Conservation (phyloP, 192 early-diverging fungal species). For the Podila horticola region DNA sequence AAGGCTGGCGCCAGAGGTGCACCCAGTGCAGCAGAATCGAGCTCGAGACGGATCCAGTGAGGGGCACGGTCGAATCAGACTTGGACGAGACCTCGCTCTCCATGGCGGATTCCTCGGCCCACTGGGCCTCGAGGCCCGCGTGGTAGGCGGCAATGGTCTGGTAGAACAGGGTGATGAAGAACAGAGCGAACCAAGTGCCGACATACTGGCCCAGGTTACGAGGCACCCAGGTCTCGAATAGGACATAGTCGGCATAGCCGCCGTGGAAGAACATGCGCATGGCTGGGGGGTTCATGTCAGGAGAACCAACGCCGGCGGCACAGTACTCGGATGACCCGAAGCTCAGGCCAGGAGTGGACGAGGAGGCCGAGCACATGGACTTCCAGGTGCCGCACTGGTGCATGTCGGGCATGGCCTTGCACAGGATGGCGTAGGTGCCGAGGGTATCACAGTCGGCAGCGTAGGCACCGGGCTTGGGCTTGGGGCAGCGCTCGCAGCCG, state of each 20-base stretch:
- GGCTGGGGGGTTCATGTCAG: conserved; percentile 50
- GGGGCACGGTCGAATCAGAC: conserved; percentile 12
- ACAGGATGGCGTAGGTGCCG: conserved; percentile 63
- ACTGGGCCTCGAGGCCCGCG: conserved; percentile 45
- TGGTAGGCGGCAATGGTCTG: conserved; percentile 54
- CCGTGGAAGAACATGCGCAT: conserved; percentile 78
- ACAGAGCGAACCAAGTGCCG: conserved; percentile 61
- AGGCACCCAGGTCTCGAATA: conserved; percentile 73
- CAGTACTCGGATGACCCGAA: conserved; percentile 46
- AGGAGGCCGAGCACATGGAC: conserved; percentile 54
- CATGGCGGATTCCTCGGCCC: conserved; percentile 21
- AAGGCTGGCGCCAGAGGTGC: conserved; percentile 37
- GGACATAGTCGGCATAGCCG: conserved; percentile 66
- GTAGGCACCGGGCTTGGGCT: conserved; percentile 50
- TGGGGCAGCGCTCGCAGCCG: conserved; percentile 49
- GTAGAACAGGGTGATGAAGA: conserved; percentile 63
- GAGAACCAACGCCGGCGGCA: conserved; percentile 35
- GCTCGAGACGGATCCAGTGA: background rate
- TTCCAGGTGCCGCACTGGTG: conserved; percentile 61
- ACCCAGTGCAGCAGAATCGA: conserved; percentile 43
- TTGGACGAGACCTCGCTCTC: conserved; percentile 11
- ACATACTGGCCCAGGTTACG: conserved; percentile 57
- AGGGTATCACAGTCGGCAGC: conserved; percentile 66
- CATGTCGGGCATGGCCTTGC: conserved; percentile 75
- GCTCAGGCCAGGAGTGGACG: conserved; percentile 13